Conservation (phyloP, 2,329 filamentous ascomycete species). For the Bipolaris victoriae region DNA sequence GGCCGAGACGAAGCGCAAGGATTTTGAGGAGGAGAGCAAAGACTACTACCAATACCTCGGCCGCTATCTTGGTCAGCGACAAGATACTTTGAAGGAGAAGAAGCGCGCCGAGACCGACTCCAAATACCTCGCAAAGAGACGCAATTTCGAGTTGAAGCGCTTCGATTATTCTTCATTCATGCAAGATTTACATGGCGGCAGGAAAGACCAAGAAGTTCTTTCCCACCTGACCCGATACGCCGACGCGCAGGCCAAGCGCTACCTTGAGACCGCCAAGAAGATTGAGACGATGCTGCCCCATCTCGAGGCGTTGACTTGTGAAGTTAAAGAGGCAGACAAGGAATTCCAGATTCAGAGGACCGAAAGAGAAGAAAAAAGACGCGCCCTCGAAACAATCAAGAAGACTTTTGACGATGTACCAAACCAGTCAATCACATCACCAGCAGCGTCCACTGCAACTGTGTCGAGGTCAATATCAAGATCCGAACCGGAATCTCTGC, state of each 20-base stretch:
- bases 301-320: conserved; percentile 82
- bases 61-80: conserved; percentile 92
- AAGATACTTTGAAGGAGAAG: conserved; percentile 96
- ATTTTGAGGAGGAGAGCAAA: conserved; percentile 98
- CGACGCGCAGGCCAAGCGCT: conserved; percentile 83
- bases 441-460: conserved; percentile 34
- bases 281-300: conserved; percentile 87
- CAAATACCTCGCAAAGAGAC: conserved; percentile 92
- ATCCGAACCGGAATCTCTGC: conserved; percentile 34
- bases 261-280: conserved; percentile 81
- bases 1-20: conserved; percentile 93
- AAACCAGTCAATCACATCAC: conserved; percentile 27
- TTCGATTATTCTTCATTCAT: conserved; percentile 99
- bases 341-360: conserved; percentile 94
- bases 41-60: conserved; percentile 97
- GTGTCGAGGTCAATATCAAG: conserved; percentile 27
- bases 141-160: conserved; percentile 94
- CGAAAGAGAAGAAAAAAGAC: conserved; percentile 94
- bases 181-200: conserved; percentile 98
- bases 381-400: conserved; percentile 86
- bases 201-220: conserved; percentile 95
- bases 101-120: conserved; percentile 93
- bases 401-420: conserved; percentile 50
- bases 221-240: conserved; percentile 95
- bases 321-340: conserved; percentile 93